Percentiles rank a stretch among this genome's conserved stretches.
These are phyloP conservation scores for Ceriops zippeliana DNA, from an alignment of 345 rosid genomes.

Conservation along the genomic window DNA sequence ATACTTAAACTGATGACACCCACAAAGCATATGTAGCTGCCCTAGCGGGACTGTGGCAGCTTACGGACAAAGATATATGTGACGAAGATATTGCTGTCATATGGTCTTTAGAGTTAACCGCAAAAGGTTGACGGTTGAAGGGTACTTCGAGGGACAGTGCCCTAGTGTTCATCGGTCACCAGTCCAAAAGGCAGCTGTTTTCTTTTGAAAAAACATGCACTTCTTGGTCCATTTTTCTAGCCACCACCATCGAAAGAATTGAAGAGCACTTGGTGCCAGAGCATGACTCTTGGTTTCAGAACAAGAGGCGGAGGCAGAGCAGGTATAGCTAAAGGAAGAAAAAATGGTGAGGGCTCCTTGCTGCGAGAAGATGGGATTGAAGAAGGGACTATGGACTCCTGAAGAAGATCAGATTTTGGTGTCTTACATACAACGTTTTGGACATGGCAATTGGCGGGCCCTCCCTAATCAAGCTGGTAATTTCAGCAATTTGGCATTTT, in stretches of 20 bases:
- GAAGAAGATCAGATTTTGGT: conserved; percentile 20
- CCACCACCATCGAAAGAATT: too few relatives aligned
- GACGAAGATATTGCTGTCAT: background rate
- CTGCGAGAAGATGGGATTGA: conserved; percentile 18
- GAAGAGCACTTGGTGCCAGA: background rate
- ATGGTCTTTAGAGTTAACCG: conserved; percentile 1
- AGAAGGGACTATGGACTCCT: conserved; percentile 23
- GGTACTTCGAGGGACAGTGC: background rate
- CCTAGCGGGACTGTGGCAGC: background rate
- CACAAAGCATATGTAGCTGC: background rate
- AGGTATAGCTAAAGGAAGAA: background rate
- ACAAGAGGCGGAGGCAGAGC: background rate
- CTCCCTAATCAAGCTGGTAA: conserved; percentile 16
- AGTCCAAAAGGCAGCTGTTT: background rate
- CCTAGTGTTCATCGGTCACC: conserved; percentile 1
- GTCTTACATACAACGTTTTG: conserved; percentile 14
- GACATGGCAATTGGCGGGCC: conserved; percentile 21
- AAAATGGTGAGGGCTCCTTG: conserved; percentile 16
- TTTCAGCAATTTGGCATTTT: too few relatives aligned
- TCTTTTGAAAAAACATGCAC: conserved; percentile 20
- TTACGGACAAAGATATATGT: too few relatives aligned
- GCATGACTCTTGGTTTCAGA: background rate
- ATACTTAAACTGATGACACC: background rate
- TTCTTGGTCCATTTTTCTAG: background rate
- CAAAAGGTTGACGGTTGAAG: background rate